Base-by-base conservation (phyloP, 1,284 basidiomycete genomes). In the Meripilus lineatus region DNA sequence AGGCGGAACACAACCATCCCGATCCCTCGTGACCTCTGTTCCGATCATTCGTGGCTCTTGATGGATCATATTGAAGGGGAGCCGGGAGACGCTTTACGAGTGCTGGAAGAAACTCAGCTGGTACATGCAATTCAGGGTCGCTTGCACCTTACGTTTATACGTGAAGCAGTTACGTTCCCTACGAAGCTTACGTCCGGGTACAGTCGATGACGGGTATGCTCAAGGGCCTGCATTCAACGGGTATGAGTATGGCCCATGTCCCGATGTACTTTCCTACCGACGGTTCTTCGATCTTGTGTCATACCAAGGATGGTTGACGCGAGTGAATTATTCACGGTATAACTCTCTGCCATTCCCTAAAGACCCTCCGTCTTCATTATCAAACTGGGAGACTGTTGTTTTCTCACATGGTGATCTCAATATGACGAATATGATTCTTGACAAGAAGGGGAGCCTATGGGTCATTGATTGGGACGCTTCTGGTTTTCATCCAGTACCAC, bases 101-200 rank as follows among this genome's bases (percentile, higher is more conserved):
- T 55, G 54, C 43, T 61, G 59, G 58, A 21, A 37, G 11, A 46
- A 35, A 11, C 49, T 47, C 18, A 45, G 39, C 38, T 23, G 21
- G 4, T 52, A 54, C 33, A 51, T 45, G 53, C 48, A 52, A 32
- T 52, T 59, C 34, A 51, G 53, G 17, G 47, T 58, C 15, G 55
- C 57, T 5, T 59, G 57, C 45, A 58, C 57, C 7, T 40, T 59
- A 18, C 57, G 58, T 5, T 40, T 49, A 1, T 61, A 61, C 42
- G 33, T 54, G 17, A 50, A 40, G 20, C 57, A 59, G 40, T 15
- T 58, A 8, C 55, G 49, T 5, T 22, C 33, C 4, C 32, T 57
- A 21, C 46, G 5, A 3, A 25, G 38, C 3, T 4, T 17, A 6
- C 25, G 32, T 1, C 40, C 47, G 1, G 51, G 56, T 17, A 32